A percentile compares a stretch with the other conserved stretches of the same genome.
Evolutionary conservation across 306 rosid species (phyloP).

Genomic region (Pyrus betulifolia): DNA sequence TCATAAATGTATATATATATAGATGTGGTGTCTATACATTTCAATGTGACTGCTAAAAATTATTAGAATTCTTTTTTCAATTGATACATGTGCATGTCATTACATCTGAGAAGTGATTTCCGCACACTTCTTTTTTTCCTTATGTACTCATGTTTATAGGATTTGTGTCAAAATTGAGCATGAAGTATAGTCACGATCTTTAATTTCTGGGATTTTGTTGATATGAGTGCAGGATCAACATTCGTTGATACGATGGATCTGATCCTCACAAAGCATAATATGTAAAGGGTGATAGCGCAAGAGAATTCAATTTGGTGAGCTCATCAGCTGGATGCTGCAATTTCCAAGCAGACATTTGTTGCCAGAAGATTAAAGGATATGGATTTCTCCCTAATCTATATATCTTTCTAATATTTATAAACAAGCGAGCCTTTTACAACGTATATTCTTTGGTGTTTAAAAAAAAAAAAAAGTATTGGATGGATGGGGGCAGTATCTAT

Average conservation of each 20-base stretch:
- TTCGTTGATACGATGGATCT: constrained; percentile 18
- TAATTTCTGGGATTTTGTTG: neutral
- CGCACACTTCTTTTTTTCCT: too few species aligned
- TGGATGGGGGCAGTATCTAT: neutral
- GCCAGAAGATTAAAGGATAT: neutral
- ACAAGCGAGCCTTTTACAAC: constrained; percentile 5
- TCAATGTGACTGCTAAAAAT: too few species aligned
- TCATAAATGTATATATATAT: too few species aligned
- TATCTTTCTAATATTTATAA: neutral
- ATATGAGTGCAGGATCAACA: constrained; percentile 51
- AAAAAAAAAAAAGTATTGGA: neutral
- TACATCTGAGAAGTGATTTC: too few species aligned
- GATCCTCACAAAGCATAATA: neutral
- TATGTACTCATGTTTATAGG: too few species aligned
- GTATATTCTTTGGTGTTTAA: constrained; percentile 23
- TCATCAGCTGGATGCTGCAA: constrained; percentile 4
- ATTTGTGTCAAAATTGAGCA: too few species aligned
- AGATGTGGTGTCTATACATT: too few species aligned
- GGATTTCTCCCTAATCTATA: constrained; percentile 15
- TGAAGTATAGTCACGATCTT: too few species aligned
- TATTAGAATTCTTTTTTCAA: too few species aligned
- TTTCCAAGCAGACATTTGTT: constrained; percentile 18
- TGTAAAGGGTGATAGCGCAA: neutral
- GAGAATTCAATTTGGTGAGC: neutral
- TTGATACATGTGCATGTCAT: too few species aligned